Evolutionary conservation across 2,329 filamentous ascomycete genomes (phyloP), one percentile per base, ranked within the genome.

Genomic region (Colletotrichum endophyticum): DNA sequence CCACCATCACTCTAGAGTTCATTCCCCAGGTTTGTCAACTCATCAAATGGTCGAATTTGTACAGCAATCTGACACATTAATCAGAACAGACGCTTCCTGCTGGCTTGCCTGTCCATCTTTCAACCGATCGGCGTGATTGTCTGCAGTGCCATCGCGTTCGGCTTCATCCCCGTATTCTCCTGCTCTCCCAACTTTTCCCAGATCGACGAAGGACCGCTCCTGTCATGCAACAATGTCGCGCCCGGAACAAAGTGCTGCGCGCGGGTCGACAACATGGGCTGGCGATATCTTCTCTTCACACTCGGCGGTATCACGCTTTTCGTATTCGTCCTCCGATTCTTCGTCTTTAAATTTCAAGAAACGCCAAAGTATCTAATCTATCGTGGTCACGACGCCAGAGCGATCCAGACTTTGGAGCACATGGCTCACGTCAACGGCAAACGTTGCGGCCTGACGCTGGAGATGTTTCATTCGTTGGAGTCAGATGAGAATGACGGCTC

Each of bases 351-450:
- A 12, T 88, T 92, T 62, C 90, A 87, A 77, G 91, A 92, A 79
- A 89, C 88, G 0, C 91, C 91, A 2, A 92, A 92, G 77, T 92
- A 86, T 75, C 84, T 92, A 15, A 89, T 92, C 86, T 88, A 89
- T 25, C 88, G 89, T 78, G 90, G 89, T 0, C 83, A 83, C 19
- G 88, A 92, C 73, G 85, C 85, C 12, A 86, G 91, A 66, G 90
- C 91, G 1, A 87, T 92, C 25, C 79, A 84, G 2, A 85, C 91
- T 5, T 86, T 92, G 3, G 88, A 92, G 71, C 87, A 90, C 79
- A 88, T 92, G 30, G 90, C 90, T 0, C 84, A 87, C 19, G 84
- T 88, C 11, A 92, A 92, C 78, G 85, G 86, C 2, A 68, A 39
- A 3, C 27, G 49, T 27, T 76, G 74, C 59, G 27, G 57, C 3